Evolutionary conservation across 225 moss, liverwort and hornwort species (phyloP), one percentile per base, ranked within the genome.

Genomic region (Pseudoscleropodium purum): DNA sequence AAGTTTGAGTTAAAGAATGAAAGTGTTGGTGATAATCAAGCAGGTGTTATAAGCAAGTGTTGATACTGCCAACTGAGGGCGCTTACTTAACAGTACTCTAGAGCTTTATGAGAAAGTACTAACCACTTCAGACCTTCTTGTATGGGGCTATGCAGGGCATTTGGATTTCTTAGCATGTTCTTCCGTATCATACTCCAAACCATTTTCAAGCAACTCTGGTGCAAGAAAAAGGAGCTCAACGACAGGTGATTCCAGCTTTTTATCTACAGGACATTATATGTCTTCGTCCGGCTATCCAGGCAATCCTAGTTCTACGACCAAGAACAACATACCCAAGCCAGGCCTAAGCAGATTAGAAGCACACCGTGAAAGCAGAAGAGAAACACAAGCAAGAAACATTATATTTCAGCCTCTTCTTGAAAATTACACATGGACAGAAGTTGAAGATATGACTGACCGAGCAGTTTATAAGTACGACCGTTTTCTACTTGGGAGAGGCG

Each of bases 401-500:
- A 17, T 72, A 31, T 33, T 74, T 4, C 82, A 86, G 21, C 82
- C 85, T 25, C 34, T 56, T 45, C 57, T 83, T 59, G 18, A 77
- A 23, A 86, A 36, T 39, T 92, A 64, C 90, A 63, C 79, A 27
- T 90, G 86, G 92, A 29, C 36, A n/a, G 69, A 90, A 41, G 78
- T 92, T 13, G 27, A 29, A 27, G 85, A 61, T 8, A 88, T 92
- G 88, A 82, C 14, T 59, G 30, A 75, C 1, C 36, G 45, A 52
- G 88, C 75, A 34, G 34, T 51, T 76, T 3, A 21, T 12, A 21
- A 51, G 76, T 8, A 34, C 76, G 2, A 51, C 30, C 13, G 73
- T 67, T 31, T 52, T 39, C 25, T 83, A 6, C 88, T 94, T 69
- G 92, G 94, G 62, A 74, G 10, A 45, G 94, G 94, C 23, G 91